Percentiles rank a stretch among this genome's conserved stretches.
Conservation (phyloP, 176 grass and related monocot genomes). For the Carex pumila region DNA sequence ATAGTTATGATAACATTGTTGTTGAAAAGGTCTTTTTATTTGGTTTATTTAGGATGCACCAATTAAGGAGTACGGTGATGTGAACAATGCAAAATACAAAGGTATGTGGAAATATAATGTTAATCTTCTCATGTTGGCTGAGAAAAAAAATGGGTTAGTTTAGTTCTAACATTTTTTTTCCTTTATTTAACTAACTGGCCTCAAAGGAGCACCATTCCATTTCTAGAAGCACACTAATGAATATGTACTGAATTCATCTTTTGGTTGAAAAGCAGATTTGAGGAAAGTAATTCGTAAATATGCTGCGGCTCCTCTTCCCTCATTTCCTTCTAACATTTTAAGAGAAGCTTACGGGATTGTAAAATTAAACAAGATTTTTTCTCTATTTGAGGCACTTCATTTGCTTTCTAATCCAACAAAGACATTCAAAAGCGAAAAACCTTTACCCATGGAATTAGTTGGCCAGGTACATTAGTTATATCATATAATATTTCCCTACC, state of each 20-base stretch:
- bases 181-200: background rate
- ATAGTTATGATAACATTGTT: background rate
- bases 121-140: background rate
- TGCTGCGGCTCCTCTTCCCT: constrained; percentile 35
- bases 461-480: constrained; percentile 47
- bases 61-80: constrained; percentile 86
- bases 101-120: constrained; percentile 34
- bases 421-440: constrained; percentile 56
- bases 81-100: constrained; percentile 88
- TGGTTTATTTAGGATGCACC: constrained; percentile 70
- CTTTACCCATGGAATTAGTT: constrained; percentile 72
- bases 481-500: background rate
- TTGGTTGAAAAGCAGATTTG: constrained; percentile 51
- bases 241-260: background rate
- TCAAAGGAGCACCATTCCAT: background rate
- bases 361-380: constrained; percentile 48
- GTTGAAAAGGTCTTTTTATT: background rate
- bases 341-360: constrained; percentile 67
- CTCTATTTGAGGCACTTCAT: constrained; percentile 61
- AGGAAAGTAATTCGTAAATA: constrained; percentile 80
- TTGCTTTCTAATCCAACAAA: constrained; percentile 41
- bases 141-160: background rate
- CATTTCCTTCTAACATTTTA: constrained; percentile 55
- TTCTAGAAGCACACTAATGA: background rate
- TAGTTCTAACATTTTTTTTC: background rate